Evolutionary conservation across 768 basidiomycete species (phyloP), one percentile per base, ranked within the genome.

Genomic region (Auricularia auricula-judae): DNA sequence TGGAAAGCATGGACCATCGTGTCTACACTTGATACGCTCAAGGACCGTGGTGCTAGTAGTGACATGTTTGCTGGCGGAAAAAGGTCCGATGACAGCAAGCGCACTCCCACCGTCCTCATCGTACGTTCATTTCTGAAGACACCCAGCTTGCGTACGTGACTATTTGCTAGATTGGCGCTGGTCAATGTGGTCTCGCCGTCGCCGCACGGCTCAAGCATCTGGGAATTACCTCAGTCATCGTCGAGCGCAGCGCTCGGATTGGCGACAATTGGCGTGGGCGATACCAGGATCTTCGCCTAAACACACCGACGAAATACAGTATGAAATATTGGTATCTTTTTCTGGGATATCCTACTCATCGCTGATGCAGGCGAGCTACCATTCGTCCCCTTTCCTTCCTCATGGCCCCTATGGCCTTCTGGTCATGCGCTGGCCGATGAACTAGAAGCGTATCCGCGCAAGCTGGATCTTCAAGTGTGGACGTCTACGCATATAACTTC

Each of bases 391-490:
- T 51, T 51, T 21, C 47, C 47, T 5, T 4, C 18, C 7, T 18
- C 47, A 5, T 51, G 47, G 47, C 21, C 47, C 16, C 47, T 16
- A 5, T 51, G 47, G 47, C 47, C 47, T 5, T 51, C 47, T 5
- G 47, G 47, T 5, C 14, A 51, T 5, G 10, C 7, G 21, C 47
- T 51, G 10, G 47, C 47, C 47, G 47, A 51, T 16, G 47, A 51
- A 62, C 51, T 65, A 29, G 65, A 65, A 39, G 10, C 23, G 21
- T 65, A 65, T 21, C 62, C 36, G 16, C 53, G 59, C 21, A 36
- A 39, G 35, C 53, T 65, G 12, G 65, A 63, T 39, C 65, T 65
- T 5, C 36, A 56, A 12, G 65, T 63, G 36, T 65, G 65, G 61
- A 65, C 65, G n/a, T 53, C 33, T 8, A 14, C 47, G 5, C 21